phyloP scores from a whole-genome alignment of 2,329 filamentous ascomycete species.

The Pyricularia pennisetigena region DNA sequence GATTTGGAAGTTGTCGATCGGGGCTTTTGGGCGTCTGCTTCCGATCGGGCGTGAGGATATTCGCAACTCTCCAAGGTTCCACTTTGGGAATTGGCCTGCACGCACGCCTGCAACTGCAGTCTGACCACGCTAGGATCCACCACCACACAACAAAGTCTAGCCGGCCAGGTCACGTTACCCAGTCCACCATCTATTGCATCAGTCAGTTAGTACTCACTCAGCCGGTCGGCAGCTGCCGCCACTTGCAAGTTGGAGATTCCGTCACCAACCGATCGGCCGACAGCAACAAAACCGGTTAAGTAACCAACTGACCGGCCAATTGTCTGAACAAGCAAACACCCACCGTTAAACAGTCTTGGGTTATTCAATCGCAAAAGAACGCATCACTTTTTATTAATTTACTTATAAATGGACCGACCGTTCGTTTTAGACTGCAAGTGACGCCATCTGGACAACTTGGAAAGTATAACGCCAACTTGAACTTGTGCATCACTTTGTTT shows the following conservation, averaged over 20 bases:
- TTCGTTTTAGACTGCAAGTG: neutral
- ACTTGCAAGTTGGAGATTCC: neutral
- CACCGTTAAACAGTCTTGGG: neutral
- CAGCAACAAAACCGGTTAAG: neutral
- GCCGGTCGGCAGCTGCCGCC: neutral
- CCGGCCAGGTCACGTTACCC: neutral
- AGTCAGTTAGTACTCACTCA: too few relatives aligned
- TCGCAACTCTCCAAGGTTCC: conserved; percentile 7
- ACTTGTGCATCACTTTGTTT: neutral
- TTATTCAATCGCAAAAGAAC: neutral
- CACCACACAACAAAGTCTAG: neutral
- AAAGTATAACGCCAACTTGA: too few relatives aligned
- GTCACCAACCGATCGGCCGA: neutral
- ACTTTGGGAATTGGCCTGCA: conserved; percentile 14
- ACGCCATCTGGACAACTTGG: neutral
- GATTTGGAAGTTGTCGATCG: neutral
- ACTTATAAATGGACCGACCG: neutral
- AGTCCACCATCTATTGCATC: neutral
- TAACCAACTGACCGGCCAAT: neutral
- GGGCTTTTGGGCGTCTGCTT: neutral
- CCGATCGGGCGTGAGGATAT: conserved; percentile 8
- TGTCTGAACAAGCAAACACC: neutral
- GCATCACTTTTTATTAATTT: neutral
- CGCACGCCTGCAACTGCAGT: conserved; percentile 7
- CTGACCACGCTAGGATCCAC: neutral